phyloP scores from a whole-genome alignment of 495 filamentous ascomycete genomes.

The Saxophila tyrrhenica region DNA sequence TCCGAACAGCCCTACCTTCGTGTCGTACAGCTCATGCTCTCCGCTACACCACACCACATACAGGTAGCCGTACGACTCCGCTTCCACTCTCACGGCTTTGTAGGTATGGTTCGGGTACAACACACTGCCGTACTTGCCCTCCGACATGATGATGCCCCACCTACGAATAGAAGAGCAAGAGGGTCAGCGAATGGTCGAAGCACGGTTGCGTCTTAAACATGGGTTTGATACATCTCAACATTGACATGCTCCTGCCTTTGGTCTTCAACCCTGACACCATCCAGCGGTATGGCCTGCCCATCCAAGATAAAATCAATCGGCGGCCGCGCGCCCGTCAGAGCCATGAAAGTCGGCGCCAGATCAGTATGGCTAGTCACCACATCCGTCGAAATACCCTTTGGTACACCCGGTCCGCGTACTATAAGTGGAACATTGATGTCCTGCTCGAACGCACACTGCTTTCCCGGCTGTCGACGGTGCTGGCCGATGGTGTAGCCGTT shows the following conservation, averaged over 20 bases:
- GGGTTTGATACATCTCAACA: slow-evolving; percentile 24
- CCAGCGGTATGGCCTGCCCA: slow-evolving; percentile 24
- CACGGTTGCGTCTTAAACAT: too few relatives aligned
- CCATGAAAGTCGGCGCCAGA: slow-evolving; percentile 53
- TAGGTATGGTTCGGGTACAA: slow-evolving; percentile 28
- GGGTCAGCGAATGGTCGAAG: too few relatives aligned
- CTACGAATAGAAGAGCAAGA: too few relatives aligned
- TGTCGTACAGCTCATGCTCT: slow-evolving; percentile 26
- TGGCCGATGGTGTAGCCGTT: slow-evolving; percentile 70
- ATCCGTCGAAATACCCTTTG: slow-evolving; percentile 28
- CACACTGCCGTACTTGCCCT: slow-evolving; percentile 22
- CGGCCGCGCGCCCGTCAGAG: slow-evolving; percentile 34
- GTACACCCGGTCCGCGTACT: slow-evolving; percentile 26
- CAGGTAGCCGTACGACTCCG: slow-evolving; percentile 12
- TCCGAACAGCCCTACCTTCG: slow-evolving; percentile 12
- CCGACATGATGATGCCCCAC: slow-evolving; percentile 27
- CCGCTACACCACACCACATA: slow-evolving; percentile 23
- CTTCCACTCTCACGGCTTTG: slow-evolving; percentile 20
- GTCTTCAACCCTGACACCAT: slow-evolving; percentile 10
- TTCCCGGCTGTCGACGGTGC: slow-evolving; percentile 60
- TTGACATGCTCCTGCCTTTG: slow-evolving; percentile 38
- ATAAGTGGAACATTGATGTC: slow-evolving; percentile 62
- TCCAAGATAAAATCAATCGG: slow-evolving; percentile 16
- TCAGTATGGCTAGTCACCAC: slow-evolving; percentile 59
- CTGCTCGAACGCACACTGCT: slow-evolving; percentile 60